Conservation (phyloP, 306 rosid species). For the Gynostemma pentaphyllum region DNA sequence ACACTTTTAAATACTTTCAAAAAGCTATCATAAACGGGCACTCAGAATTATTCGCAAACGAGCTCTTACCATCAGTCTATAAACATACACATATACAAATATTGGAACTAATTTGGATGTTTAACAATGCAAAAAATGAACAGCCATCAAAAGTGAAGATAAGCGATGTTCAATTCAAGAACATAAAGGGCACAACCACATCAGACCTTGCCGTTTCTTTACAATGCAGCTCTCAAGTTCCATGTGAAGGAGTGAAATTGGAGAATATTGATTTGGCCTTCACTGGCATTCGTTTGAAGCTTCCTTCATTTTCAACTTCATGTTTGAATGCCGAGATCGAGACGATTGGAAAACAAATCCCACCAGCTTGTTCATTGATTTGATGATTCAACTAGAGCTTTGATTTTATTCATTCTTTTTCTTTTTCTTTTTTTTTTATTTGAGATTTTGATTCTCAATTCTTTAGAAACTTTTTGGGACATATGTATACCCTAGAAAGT, state of each 20-base stretch:
- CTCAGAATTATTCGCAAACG: too few species aligned
- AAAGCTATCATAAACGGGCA: too few species aligned
- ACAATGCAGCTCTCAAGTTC: slow-evolving; percentile 32
- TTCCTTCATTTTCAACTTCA: slow-evolving; percentile 4
- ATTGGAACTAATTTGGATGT: too few species aligned
- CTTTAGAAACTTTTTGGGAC: too few species aligned
- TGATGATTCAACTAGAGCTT: neutral
- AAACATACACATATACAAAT: too few species aligned
- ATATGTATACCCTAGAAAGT: too few species aligned
- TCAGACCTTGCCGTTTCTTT: slow-evolving; percentile 30
- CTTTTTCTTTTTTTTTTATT: too few species aligned
- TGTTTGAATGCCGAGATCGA: slow-evolving; percentile 41
- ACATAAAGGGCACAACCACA: slow-evolving; percentile 35
- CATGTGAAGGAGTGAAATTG: slow-evolving; percentile 35
- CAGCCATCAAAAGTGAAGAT: slow-evolving; percentile 45
- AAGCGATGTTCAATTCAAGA: slow-evolving; percentile 37
- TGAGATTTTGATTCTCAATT: too few species aligned
- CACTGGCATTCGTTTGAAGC: neutral
- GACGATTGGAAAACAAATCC: slow-evolving; percentile 28
- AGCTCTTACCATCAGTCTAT: too few species aligned
- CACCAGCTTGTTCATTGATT: slow-evolving; percentile 25
- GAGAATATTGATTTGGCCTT: slow-evolving; percentile 27
- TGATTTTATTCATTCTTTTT: neutral
- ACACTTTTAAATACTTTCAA: too few species aligned
- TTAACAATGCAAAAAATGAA: neutral